These are phyloP conservation scores for Fraxinus angustifolia DNA, from an alignment of 305 asterid species.

Conservation along the genomic window DNA sequence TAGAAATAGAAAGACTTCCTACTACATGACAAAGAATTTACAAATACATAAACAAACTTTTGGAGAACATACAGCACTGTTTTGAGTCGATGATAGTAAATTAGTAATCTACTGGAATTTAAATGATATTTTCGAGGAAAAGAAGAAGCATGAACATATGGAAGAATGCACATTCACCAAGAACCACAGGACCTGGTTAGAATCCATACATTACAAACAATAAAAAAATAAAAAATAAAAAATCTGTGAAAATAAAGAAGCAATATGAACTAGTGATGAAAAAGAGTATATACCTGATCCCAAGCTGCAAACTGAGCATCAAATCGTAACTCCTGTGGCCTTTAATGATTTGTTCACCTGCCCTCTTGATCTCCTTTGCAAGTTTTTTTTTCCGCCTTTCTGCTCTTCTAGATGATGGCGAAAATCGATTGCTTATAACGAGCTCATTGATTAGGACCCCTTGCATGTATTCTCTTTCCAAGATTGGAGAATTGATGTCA, in stretches of 20 bases:
- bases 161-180: background rate
- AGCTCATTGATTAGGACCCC: conserved; percentile 90
- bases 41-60: background rate
- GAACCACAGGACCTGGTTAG: background rate
- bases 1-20: background rate
- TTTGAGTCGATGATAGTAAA: background rate
- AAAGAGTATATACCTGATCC: conserved; percentile 70
- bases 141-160: background rate
- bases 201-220: background rate
- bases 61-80: background rate
- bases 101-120: background rate
- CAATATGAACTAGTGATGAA: conserved; percentile 1
- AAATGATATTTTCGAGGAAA: background rate
- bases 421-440: conserved; percentile 58
- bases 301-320: conserved; percentile 96
- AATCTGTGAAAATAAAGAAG: background rate
- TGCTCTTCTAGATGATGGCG: conserved; percentile 63
- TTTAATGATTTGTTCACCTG: conserved; percentile 86
- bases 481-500: conserved; percentile 48
- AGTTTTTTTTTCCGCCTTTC: conserved; percentile 65
- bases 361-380: conserved; percentile 68
- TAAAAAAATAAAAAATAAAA: background rate
- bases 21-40: background rate
- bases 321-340: conserved; percentile 98
- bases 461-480: conserved; percentile 98